A percentile compares a stretch with the other conserved stretches of the same genome.
Conservation (phyloP, 768 basidiomycete species). For the Scleroderma bovista region DNA sequence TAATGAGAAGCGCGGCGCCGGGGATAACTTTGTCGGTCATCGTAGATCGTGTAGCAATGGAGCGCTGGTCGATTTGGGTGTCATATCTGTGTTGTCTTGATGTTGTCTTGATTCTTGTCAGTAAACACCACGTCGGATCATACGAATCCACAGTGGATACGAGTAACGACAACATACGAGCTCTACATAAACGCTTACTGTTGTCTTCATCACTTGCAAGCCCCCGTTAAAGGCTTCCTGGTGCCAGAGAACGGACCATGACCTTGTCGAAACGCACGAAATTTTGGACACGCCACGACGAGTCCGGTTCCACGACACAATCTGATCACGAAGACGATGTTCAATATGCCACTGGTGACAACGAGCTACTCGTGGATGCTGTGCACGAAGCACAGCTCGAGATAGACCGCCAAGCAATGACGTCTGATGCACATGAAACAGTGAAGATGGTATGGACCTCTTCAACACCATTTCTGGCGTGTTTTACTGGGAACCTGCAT, state of each 20-base stretch:
- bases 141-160: too few species aligned
- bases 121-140: too few species aligned
- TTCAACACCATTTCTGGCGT: too few species aligned
- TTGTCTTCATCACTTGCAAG: too few species aligned
- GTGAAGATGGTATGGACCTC: too few species aligned
- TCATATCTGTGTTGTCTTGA: too few species aligned
- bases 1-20: conserved; percentile 52
- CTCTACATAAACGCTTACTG: too few species aligned
- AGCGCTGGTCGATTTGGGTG: not conserved
- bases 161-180: conserved; percentile 6
- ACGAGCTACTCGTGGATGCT: conserved; percentile 1
- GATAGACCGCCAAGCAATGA: conserved; percentile 17
- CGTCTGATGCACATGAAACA: conserved; percentile 23
- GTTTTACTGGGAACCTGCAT: conserved; percentile 6
- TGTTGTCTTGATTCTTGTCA: too few species aligned
- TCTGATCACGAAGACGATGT: conserved; percentile 8
- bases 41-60: not conserved
- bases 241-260: conserved; percentile 18
- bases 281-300: conserved; percentile 17
- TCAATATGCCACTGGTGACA: not conserved
- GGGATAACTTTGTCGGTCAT: conserved; percentile 13
- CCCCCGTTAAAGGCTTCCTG: too few species aligned
- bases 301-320: conserved; percentile 3
- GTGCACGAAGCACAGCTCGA: conserved; percentile 16
- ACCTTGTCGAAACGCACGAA: conserved; percentile 29